phyloP scores from a whole-genome alignment of 352 stramenopile species.

The Phytophthora sojae region DNA sequence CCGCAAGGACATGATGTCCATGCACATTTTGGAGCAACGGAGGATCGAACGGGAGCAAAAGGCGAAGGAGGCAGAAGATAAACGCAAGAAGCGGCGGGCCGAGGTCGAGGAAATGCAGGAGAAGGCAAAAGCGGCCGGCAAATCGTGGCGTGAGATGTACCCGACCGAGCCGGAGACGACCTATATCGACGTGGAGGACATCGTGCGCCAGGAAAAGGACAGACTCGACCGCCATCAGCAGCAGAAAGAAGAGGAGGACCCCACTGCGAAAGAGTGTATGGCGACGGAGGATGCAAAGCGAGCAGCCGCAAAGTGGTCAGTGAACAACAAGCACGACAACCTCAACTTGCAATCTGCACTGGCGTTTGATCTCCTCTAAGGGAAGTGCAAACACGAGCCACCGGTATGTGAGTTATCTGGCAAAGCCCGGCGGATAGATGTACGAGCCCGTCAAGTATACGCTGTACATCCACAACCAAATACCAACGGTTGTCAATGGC shows the following conservation, averaged over 20 bases:
- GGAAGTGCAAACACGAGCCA: constrained; percentile 2
- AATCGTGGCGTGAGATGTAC: constrained; percentile 86
- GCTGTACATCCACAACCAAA: too few relatives aligned
- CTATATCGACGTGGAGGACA: constrained; percentile 80
- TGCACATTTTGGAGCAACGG: constrained; percentile 85
- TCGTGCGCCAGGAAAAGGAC: constrained; percentile 60
- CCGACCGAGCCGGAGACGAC: constrained; percentile 78
- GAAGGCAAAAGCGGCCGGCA: constrained; percentile 59
- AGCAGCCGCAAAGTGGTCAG: constrained; percentile 58
- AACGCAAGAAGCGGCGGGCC: constrained; percentile 48
- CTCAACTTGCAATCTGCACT: constrained; percentile 67
- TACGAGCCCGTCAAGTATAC: too few relatives aligned
- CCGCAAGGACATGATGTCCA: constrained; percentile 86
- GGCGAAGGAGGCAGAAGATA: constrained; percentile 59
- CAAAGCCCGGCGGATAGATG: too few relatives aligned
- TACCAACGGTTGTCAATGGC: too few relatives aligned
- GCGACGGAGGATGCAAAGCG: constrained; percentile 54
- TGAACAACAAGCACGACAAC: constrained; percentile 41
- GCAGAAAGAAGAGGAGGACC: constrained; percentile 26
- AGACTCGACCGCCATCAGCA: constrained; percentile 40
- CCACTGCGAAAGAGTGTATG: constrained; percentile 25
- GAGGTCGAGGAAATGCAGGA: constrained; percentile 67
- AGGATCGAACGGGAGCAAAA: constrained; percentile 69
- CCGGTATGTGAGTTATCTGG: too few relatives aligned
- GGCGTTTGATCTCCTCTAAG: constrained; percentile 72